Conservation (phyloP, 2,329 filamentous ascomycete genomes). For the Aspergillus pseudotamarii region DNA sequence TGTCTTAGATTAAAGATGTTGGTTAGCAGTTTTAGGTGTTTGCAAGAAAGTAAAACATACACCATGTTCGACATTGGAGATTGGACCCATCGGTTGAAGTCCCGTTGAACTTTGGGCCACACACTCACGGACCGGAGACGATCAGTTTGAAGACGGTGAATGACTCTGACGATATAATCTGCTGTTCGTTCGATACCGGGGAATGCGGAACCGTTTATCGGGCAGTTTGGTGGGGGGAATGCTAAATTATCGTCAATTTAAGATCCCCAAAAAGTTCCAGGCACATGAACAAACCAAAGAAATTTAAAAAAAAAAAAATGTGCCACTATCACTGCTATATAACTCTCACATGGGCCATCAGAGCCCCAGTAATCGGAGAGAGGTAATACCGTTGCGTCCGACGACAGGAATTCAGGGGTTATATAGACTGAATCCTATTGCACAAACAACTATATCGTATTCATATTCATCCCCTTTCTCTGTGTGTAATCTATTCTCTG, state of each 20-base stretch:
- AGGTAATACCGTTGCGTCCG: neutral
- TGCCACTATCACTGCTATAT: neutral
- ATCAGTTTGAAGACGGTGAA: neutral
- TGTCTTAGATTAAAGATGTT: neutral
- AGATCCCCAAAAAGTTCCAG: neutral
- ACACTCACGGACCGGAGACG: neutral
- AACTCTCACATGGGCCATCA: neutral
- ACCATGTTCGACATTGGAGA: neutral
- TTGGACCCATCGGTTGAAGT: neutral
- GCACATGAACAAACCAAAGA: neutral
- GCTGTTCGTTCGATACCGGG: neutral
- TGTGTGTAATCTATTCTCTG: neutral
- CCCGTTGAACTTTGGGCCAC: neutral
- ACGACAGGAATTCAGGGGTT: neutral
- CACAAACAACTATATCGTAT: neutral
- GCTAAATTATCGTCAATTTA: neutral
- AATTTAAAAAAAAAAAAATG: no score
- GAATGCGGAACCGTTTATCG: neutral
- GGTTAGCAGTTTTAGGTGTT: neutral
- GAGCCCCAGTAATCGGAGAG: neutral
- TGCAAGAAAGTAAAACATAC: neutral
- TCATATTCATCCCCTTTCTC: neutral
- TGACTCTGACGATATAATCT: neutral
- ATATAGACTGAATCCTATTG: neutral
- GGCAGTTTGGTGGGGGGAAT: neutral